These are phyloP conservation scores for Cystobasidium pallidum DNA, from an alignment of 1,284 basidiomycete genomes.

Conservation along the genomic window DNA sequence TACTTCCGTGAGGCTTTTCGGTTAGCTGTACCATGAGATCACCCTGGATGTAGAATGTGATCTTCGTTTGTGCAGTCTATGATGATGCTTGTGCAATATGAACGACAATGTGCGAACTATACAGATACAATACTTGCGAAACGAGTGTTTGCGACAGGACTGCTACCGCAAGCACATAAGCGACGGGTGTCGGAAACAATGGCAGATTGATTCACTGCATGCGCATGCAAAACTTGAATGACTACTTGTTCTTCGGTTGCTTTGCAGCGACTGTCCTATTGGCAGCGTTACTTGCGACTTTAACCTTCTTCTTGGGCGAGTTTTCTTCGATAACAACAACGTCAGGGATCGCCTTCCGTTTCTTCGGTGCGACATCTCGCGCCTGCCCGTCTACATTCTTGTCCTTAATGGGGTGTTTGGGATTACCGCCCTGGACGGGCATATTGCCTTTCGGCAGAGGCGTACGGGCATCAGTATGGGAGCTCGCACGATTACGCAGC, in stretches of 20 bases:
- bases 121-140: too few species aligned
- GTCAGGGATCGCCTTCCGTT: slow-evolving; percentile 1
- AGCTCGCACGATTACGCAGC: neutral
- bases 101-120: neutral
- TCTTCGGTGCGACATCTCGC: neutral
- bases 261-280: neutral
- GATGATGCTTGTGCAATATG: neutral
- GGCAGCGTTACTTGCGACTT: neutral
- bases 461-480: neutral
- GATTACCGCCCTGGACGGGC: neutral
- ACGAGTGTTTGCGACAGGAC: too few species aligned
- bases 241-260: slow-evolving; percentile 5
- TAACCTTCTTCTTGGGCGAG: slow-evolving; percentile 14
- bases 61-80: too few species aligned
- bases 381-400: neutral
- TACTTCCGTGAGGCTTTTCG: too few species aligned
- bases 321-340: neutral
- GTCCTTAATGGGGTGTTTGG: neutral
- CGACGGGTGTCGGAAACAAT: too few species aligned
- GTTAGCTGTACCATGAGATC: too few species aligned
- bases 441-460: neutral
- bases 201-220: too few species aligned
- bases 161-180: too few species aligned
- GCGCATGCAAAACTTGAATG: neutral
- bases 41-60: too few species aligned